Evolutionary conservation across 192 early-diverging fungal genomes (phyloP).

Genomic region (Rhizoclosmatium globosum): DNA sequence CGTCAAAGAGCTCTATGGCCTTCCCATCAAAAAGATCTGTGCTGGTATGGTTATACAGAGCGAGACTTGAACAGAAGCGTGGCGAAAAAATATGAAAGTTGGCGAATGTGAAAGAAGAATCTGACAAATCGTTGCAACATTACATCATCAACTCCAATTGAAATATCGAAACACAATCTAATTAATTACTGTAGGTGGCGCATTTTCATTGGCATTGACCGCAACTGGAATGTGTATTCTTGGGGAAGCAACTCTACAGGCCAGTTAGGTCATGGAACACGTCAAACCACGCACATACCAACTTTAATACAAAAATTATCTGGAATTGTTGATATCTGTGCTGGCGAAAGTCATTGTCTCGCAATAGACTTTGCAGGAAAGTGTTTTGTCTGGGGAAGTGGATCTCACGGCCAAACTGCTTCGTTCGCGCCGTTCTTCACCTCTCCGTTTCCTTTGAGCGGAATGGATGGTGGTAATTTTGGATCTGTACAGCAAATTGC

Average conservation of each 20-base stretch:
- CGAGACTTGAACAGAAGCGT: no score
- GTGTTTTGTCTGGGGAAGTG: slow-evolving; percentile 29
- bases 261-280: slow-evolving; percentile 17
- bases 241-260: slow-evolving; percentile 23
- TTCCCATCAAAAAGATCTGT: slow-evolving; percentile 8
- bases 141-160: no score
- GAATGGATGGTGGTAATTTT: slow-evolving; percentile 28
- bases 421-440: not conserved
- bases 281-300: not conserved
- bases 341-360: not conserved
- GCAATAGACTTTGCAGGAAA: slow-evolving; percentile 16
- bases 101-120: no score
- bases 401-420: slow-evolving; percentile 17
- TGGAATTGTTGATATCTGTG: slow-evolving; percentile 13
- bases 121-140: no score
- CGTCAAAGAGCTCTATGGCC: not conserved
- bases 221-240: slow-evolving; percentile 29
- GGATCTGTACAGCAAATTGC: not conserved
- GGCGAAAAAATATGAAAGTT: no score
- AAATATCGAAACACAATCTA: not conserved
- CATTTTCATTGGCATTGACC: slow-evolving; percentile 24
- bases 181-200: not conserved
- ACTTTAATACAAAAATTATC: slow-evolving; percentile 6
- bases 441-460: not conserved
- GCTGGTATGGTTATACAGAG: not conserved